Percentiles rank a stretch among this genome's conserved stretches.
phyloP scores from a whole-genome alignment of 306 rosid species.

The Begonia peltatifolia region DNA sequence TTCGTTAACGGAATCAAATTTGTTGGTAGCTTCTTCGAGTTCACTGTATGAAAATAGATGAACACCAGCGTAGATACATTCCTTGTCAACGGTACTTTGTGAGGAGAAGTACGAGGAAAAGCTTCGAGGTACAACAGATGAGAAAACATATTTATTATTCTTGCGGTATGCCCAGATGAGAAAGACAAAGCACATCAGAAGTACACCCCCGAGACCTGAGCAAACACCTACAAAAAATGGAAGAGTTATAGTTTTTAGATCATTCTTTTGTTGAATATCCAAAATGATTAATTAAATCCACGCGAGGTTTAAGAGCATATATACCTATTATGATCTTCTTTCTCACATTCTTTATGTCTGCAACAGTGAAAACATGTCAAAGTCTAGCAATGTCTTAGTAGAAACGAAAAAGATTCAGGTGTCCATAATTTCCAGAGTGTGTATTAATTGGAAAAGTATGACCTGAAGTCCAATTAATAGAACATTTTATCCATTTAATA shows the following conservation, averaged over 20 bases:
- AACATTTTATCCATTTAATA: too few species aligned
- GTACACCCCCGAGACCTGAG: constrained; percentile 2
- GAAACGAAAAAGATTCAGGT: too few species aligned
- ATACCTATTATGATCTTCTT: constrained; percentile 27
- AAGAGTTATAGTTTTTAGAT: neutral
- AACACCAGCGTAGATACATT: constrained; percentile 27
- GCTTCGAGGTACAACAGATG: constrained; percentile 18
- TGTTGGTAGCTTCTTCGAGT: constrained; percentile 56
- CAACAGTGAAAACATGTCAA: neutral
- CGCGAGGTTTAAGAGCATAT: neutral
- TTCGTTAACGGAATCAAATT: constrained; percentile 43
- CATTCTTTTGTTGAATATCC: too few species aligned
- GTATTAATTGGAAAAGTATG: too few species aligned
- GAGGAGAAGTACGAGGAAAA: constrained; percentile 23
- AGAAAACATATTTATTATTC: constrained; percentile 14
- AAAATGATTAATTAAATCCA: neutral
- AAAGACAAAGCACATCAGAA: neutral
- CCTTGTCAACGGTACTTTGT: constrained; percentile 27
- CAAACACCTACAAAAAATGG: constrained; percentile 15
- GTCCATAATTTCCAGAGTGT: too few species aligned
- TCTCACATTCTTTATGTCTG: neutral
- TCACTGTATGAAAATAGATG: constrained; percentile 43
- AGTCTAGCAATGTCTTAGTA: too few species aligned
- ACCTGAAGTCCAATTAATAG: too few species aligned
- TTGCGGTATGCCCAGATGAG: constrained; percentile 11